Evolutionary conservation across 345 rosid genomes (phyloP).

Genomic region (Camelina neglecta): DNA sequence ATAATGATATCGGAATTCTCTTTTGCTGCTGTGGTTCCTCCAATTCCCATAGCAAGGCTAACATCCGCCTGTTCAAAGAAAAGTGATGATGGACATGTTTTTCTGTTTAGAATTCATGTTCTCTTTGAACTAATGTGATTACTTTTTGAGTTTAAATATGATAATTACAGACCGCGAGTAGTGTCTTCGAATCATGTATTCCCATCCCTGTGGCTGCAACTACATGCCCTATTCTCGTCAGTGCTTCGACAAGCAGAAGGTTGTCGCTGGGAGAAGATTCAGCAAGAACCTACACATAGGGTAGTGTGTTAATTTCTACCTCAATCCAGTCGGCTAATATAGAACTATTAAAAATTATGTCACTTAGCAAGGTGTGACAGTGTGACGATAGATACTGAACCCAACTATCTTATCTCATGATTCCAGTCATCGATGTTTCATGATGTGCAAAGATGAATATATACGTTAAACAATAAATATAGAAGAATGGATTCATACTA

Average conservation of each 20-base stretch:
- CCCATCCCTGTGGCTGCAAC: constrained; percentile 97
- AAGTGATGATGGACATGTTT: constrained; percentile 28
- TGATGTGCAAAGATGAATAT: not conserved
- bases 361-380: too few relatives aligned
- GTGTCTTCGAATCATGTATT: constrained; percentile 82
- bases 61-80: constrained; percentile 74
- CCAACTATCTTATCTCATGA: too few relatives aligned
- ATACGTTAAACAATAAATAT: not conserved
- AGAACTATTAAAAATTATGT: too few relatives aligned
- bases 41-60: constrained; percentile 84
- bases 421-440: too few relatives aligned
- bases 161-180: constrained; percentile 55
- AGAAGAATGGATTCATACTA: constrained; percentile 49
- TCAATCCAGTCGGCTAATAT: not conserved
- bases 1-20: constrained; percentile 86
- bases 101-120: not conserved
- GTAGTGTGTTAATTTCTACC: constrained; percentile 17
- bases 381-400: too few relatives aligned
- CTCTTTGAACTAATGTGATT: not conserved
- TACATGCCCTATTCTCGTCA: constrained; percentile 67
- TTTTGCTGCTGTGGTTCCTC: constrained; percentile 87
- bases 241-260: constrained; percentile 79
- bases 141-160: not conserved
- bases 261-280: constrained; percentile 73
- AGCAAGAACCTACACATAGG: constrained; percentile 70